These are phyloP conservation scores for Backusella tarrabulga DNA, from an alignment of 192 early-diverging fungal species.

Conservation along the genomic window DNA sequence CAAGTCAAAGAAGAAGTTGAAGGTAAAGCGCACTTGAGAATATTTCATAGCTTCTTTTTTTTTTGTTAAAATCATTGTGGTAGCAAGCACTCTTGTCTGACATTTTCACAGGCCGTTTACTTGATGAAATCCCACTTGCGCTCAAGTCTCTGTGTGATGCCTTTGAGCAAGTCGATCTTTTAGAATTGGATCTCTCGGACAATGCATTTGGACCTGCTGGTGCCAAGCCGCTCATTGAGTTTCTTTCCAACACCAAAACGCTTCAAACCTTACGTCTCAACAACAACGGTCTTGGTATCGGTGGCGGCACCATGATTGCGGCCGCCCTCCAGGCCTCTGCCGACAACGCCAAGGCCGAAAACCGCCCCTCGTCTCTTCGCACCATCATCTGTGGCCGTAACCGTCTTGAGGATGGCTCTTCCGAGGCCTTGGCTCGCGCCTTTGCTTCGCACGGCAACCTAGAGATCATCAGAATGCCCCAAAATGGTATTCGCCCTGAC, in stretches of 20 bases:
- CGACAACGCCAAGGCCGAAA: constrained; percentile 63
- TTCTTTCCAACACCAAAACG: constrained; percentile 77
- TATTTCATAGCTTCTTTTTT: not conserved
- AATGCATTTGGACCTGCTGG: constrained; percentile 99
- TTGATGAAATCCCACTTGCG: constrained; percentile 84
- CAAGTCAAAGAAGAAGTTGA: constrained; percentile 63
- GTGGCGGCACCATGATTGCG: constrained; percentile 86
- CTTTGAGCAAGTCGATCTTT: constrained; percentile 75
- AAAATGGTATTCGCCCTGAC: constrained; percentile 97
- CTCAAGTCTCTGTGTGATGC: constrained; percentile 83
- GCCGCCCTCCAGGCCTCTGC: constrained; percentile 77
- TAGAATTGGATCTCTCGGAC: constrained; percentile 87
- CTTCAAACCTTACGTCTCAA: constrained; percentile 88
- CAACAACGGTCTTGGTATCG: constrained; percentile 95
- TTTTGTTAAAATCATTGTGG: not conserved
- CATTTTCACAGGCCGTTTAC: constrained; percentile 92
- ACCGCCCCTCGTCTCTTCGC: constrained; percentile 64
- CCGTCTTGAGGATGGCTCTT: constrained; percentile 86
- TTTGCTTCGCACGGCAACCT: constrained; percentile 78
- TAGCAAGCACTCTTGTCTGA: constrained; percentile 86
- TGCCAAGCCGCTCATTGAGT: constrained; percentile 81
- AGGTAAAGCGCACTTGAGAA: constrained; percentile 37
- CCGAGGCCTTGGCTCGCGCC: constrained; percentile 73
- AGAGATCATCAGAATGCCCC: constrained; percentile 86
- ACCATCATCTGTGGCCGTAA: constrained; percentile 91